Percentiles rank a stretch among this genome's conserved stretches.
phyloP scores from a whole-genome alignment of 2,329 filamentous ascomycete species.

The Bipolaris zeicola region DNA sequence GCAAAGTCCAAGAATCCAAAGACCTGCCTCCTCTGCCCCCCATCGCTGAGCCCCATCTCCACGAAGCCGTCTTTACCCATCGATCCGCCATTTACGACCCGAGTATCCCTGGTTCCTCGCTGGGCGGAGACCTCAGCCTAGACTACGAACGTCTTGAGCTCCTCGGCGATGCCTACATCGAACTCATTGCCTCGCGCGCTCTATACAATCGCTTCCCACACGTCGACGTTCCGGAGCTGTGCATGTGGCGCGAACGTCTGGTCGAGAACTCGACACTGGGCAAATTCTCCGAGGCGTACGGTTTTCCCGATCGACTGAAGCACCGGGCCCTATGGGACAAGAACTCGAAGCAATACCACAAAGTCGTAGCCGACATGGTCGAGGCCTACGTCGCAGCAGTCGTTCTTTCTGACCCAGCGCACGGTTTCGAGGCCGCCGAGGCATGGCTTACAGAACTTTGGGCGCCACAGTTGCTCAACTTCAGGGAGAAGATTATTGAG shows the following conservation, averaged over 20 bases:
- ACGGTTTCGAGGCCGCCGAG: constrained; percentile 66
- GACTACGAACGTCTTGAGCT: constrained; percentile 86
- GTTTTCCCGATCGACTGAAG: constrained; percentile 67
- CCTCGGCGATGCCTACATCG: constrained; percentile 84
- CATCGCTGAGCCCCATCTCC: constrained; percentile 64
- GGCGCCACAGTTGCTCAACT: constrained; percentile 52
- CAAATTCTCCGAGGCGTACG: constrained; percentile 71
- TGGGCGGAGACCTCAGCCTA: constrained; percentile 30
- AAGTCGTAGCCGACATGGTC: constrained; percentile 84
- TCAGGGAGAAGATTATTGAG: constrained; percentile 41
- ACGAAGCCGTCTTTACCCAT: constrained; percentile 71
- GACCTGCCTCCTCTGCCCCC: constrained; percentile 64
- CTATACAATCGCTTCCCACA: constrained; percentile 74
- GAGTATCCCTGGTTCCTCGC: constrained; percentile 22
- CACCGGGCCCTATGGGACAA: constrained; percentile 51
- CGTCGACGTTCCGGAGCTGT: constrained; percentile 70
- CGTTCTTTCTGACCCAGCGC: constrained; percentile 67
- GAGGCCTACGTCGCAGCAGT: constrained; percentile 87
- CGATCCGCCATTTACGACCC: constrained; percentile 33
- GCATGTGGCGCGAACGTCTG: constrained; percentile 77
- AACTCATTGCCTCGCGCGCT: constrained; percentile 74
- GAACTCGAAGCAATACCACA: constrained; percentile 54
- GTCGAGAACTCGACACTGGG: constrained; percentile 81
- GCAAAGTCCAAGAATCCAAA: constrained; percentile 37
- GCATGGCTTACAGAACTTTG: constrained; percentile 78